Evolutionary conservation across 306 rosid genomes (phyloP), one percentile per base, ranked within the genome.

Genomic region (Ceratonia siliqua): DNA sequence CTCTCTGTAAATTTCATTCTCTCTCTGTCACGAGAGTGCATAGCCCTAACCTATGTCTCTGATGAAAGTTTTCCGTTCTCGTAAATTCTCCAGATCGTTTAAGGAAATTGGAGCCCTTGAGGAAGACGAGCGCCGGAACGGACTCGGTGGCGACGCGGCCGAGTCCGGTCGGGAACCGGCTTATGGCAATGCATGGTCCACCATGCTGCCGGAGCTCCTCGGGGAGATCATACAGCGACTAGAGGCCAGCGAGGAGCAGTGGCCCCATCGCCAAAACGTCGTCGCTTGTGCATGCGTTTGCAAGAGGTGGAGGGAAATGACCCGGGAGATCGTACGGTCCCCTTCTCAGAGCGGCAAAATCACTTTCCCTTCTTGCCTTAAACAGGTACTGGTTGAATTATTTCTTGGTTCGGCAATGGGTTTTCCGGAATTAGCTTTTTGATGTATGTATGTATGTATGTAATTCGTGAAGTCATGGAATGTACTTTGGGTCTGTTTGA

Each of bases 291-390:
- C 97, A 2, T 90, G 99, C 50, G 97, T 95, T 12, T 95, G 99
- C 59, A 95, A 95, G 83, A 86, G 96, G 24, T 95, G 99, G 99
- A 88, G 98, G 52, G 92, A 95, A 38, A 65, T 85, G 22, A 83
- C 98, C 4, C 89, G 87, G 48, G 89, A 95, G 87, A 82, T 92
- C 85, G 93, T 83, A 0, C 68, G 72, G 7, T 71, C 84, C 3
- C 89, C 96, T 17, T 77, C 83, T 0, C 82, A 70, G 18, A 70
- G 56, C 35, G 93, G 97, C 8, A 90, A 54, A 85, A 95, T 95
- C 67, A 92, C 99, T 36, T 95, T 95, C 80, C 99, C 99, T 39
- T 89, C 99, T 24, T 95, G 92, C 61, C 99, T 95, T 24, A 95
- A 90, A 75, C 95, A 95, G 99, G 99, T 95, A 5, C 57, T 33